A percentile compares a stretch with the other conserved stretches of the same genome.
These are phyloP conservation scores for Monosporascus ibericus DNA, from an alignment of 2,329 filamentous ascomycete species.

Conservation along the genomic window DNA sequence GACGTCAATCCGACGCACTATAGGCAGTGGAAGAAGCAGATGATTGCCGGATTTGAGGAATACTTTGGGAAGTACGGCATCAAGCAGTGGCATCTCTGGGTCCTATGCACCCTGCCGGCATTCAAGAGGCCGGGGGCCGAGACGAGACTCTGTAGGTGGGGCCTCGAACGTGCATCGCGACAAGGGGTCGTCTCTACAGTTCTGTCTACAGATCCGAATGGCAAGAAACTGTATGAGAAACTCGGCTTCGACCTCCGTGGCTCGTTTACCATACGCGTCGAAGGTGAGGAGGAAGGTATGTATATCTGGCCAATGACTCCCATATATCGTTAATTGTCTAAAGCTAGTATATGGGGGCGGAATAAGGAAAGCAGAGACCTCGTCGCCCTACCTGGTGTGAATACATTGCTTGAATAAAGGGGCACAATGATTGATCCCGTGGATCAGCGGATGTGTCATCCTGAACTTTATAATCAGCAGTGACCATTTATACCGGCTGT, in stretches of 20 bases:
- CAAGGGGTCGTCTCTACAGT: conserved; percentile 1
- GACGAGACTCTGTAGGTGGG: conserved; percentile 9
- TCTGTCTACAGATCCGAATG: conserved; percentile 5
- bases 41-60: conserved; percentile 2
- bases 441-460: no score
- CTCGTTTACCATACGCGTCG: conserved; percentile 4
- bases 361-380: no score
- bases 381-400: no score
- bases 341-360: no score
- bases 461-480: no score
- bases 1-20: conserved; percentile 6
- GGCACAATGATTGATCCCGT: no score
- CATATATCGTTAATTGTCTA: not conserved
- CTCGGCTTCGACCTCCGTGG: conserved; percentile 3
- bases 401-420: no score
- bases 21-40: conserved; percentile 6
- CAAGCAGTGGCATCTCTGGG: conserved; percentile 7
- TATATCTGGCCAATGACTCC: conserved; percentile 5
- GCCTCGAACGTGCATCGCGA: conserved; percentile 4
- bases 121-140: conserved; percentile 7
- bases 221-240: conserved; percentile 5
- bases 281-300: conserved; percentile 4
- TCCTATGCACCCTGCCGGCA: conserved; percentile 5
- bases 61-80: conserved; percentile 5
- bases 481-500: no score